phyloP scores from a whole-genome alignment of 257 asterid genomes.

The Jaltomata sinuosa region DNA sequence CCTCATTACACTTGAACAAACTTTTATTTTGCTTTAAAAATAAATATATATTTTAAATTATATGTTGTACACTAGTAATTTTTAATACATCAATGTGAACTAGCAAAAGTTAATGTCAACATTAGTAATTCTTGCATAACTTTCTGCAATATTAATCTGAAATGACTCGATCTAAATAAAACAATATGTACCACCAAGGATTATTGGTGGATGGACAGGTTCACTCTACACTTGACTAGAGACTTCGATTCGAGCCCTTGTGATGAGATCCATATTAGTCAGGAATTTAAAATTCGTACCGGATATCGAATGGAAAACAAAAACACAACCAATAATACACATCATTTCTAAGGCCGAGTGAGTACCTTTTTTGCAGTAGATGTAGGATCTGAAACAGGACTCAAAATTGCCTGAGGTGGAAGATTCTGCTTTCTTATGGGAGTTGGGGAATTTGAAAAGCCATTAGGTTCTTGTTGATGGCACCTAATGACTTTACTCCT shows the following conservation, averaged over 20 bases:
- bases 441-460: slow-evolving; percentile 11
- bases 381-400: slow-evolving; percentile 55
- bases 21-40: neutral
- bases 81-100: neutral
- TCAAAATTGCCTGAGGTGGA: slow-evolving; percentile 38
- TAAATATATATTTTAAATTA: too few relatives aligned
- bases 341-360: neutral
- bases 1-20: neutral
- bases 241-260: neutral
- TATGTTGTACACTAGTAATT: neutral
- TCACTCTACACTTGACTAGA: neutral
- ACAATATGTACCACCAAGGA: neutral
- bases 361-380: slow-evolving; percentile 50
- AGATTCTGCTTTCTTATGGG: slow-evolving; percentile 10
- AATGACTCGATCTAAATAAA: neutral
- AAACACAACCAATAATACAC: neutral
- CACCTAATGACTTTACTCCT: slow-evolving; percentile 18
- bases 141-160: neutral
- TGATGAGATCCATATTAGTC: too few relatives aligned
- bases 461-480: slow-evolving; percentile 17
- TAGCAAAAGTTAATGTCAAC: neutral
- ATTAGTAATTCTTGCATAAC: neutral
- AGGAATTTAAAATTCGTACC: neutral
- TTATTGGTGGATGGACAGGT: neutral
- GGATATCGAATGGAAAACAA: neutral